A percentile compares a stretch with the other conserved stretches of the same genome.
These are phyloP conservation scores for Fusarium sp. DNA, from an alignment of 2,329 filamentous ascomycete genomes.

Conservation along the genomic window DNA sequence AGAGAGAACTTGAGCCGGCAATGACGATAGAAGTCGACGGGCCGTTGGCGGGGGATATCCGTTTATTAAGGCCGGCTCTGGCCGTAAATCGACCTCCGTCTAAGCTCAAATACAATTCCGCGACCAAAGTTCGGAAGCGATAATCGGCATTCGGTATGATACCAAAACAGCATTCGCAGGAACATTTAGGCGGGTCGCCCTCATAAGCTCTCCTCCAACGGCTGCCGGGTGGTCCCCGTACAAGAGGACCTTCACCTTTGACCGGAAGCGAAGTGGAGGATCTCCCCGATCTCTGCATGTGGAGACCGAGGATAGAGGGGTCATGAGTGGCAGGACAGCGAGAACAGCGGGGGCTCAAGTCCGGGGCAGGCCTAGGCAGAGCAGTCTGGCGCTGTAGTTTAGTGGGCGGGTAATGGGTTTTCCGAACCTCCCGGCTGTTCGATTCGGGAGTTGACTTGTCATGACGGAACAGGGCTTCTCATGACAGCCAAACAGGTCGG, in stretches of 20 bases:
- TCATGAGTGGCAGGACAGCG: conserved; percentile 8
- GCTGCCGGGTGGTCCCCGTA: conserved; percentile 13
- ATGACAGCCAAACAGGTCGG: conserved; percentile 2
- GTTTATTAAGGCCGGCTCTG: conserved; percentile 36
- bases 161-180: background rate
- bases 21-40: conserved; percentile 25
- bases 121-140: conserved; percentile 34
- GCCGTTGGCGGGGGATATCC: conserved; percentile 34
- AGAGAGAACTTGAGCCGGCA: conserved; percentile 17
- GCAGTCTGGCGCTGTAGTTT: conserved; percentile 8
- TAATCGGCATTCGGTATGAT: conserved; percentile 35
- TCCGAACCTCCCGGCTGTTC: conserved; percentile 38
- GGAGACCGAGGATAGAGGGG: conserved; percentile 24
- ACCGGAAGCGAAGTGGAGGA: conserved; percentile 11
- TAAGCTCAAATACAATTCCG: conserved; percentile 10
- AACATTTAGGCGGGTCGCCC: background rate
- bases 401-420: conserved; percentile 40
- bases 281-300: conserved; percentile 11
- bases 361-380: conserved; percentile 11
- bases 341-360: conserved; percentile 35
- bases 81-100: conserved; percentile 27
- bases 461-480: conserved; percentile 23
- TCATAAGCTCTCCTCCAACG: conserved; percentile 4
- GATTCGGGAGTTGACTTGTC: conserved; percentile 39
- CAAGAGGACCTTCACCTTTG: background rate